Evolutionary conservation across 345 rosid genomes (phyloP).

Genomic region (Leavenworthia alabamica): DNA sequence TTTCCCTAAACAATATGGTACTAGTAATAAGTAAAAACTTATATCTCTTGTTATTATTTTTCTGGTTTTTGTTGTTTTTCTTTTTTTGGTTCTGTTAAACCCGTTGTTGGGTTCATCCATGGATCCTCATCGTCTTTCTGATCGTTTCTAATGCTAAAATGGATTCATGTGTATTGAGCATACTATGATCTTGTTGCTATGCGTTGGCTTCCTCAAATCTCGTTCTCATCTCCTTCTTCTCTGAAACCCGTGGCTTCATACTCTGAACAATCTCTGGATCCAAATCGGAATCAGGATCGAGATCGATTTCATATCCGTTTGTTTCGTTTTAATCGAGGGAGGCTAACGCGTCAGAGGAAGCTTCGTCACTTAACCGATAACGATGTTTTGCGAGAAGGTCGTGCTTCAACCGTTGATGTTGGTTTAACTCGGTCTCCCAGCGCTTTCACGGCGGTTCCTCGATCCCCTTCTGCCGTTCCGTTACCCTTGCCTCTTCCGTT

Average conservation of each 20-base stretch:
- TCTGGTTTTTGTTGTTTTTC: background rate
- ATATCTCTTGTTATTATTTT: background rate
- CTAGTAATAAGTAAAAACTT: conserved; percentile 3
- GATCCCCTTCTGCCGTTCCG: conserved; percentile 43
- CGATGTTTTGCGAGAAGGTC: conserved; percentile 31
- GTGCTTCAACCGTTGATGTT: conserved; percentile 11
- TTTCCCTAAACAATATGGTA: conserved; percentile 1
- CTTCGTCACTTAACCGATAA: conserved; percentile 48
- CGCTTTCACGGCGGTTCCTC: too few species aligned
- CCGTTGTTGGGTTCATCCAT: conserved; percentile 29
- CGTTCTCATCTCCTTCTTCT: conserved; percentile 38
- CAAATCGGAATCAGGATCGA: conserved; percentile 8
- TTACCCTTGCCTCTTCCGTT: conserved; percentile 57
- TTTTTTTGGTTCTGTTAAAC: conserved; percentile 25
- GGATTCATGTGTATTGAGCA: conserved; percentile 12
- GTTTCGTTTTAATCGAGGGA: conserved; percentile 31
- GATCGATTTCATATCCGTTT: conserved; percentile 23
- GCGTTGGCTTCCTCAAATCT: conserved; percentile 72
- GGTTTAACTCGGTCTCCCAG: too few species aligned
- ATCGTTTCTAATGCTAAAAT: background rate
- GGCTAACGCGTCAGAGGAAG: conserved; percentile 53
- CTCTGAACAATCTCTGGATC: conserved; percentile 23
- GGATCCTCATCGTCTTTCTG: conserved; percentile 20
- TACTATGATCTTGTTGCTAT: conserved; percentile 43
- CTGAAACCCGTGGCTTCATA: conserved; percentile 25